phyloP scores from a whole-genome alignment of 1,139 yeast species.

The Yamadazyma conglobata region DNA sequence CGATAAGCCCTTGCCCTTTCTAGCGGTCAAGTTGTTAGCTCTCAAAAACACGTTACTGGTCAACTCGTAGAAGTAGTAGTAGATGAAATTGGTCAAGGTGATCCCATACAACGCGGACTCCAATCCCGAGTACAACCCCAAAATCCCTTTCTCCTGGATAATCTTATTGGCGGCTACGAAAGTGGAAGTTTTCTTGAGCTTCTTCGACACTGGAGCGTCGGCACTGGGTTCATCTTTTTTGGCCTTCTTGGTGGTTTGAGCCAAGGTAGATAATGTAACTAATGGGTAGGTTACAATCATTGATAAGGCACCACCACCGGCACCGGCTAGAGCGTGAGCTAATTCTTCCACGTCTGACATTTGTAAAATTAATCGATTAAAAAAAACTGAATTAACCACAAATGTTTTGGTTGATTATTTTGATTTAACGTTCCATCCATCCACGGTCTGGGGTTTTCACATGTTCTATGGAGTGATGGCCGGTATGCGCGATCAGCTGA shows the following conservation, averaged over 20 bases:
- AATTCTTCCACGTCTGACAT: conserved; percentile 48
- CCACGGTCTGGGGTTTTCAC: conserved; percentile 11
- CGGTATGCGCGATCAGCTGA: too few species aligned
- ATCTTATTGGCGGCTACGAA: conserved; percentile 43
- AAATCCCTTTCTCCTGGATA: conserved; percentile 58
- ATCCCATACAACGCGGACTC: conserved; percentile 88
- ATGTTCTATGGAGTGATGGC: conserved; percentile 13
- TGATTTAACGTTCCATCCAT: too few species aligned
- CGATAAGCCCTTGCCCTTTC: conserved; percentile 42
- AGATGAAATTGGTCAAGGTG: conserved; percentile 79
- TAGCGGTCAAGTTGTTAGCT: conserved; percentile 24
- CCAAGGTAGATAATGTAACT: conserved; percentile 78
- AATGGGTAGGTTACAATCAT: conserved; percentile 85
- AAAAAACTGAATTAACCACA: neutral
- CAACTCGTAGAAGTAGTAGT: conserved; percentile 86
- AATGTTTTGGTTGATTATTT: neutral
- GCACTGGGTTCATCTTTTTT: conserved; percentile 17
- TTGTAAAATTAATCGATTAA: neutral
- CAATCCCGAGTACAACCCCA: conserved; percentile 78
- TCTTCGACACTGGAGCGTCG: conserved; percentile 13
- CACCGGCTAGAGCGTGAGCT: conserved; percentile 90
- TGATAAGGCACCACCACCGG: conserved; percentile 87
- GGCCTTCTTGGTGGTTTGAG: conserved; percentile 58
- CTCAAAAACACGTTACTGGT: conserved; percentile 54
- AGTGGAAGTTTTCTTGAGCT: conserved; percentile 20